Percentiles rank a stretch among this genome's conserved stretches.
phyloP scores from a whole-genome alignment of 257 asterid species.

The Cruciata laevipes region DNA sequence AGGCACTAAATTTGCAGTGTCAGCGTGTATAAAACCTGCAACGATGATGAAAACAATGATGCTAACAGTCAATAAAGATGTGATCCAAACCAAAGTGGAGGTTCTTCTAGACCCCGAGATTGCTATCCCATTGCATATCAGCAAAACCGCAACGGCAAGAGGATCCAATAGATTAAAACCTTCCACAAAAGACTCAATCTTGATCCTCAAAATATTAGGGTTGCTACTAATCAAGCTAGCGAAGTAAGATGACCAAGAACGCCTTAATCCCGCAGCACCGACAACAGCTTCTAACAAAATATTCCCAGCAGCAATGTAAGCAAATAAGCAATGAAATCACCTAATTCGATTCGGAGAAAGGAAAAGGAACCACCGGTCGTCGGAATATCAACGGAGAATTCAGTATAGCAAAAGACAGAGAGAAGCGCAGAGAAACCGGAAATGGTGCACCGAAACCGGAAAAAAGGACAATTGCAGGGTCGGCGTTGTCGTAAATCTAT shows the following conservation, averaged over 20 bases:
- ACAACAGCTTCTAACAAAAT: constrained; percentile 76
- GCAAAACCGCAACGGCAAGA: constrained; percentile 52
- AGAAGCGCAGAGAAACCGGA: constrained; percentile 85
- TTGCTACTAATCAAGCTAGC: constrained; percentile 51
- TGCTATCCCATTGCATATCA: constrained; percentile 61
- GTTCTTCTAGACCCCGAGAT: constrained; percentile 65
- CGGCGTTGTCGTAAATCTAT: constrained; percentile 59
- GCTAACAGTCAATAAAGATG: constrained; percentile 43
- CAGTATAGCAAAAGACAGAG: constrained; percentile 86
- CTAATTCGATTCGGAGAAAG: constrained; percentile 74
- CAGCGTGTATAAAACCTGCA: constrained; percentile 65
- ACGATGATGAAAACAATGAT: constrained; percentile 66
- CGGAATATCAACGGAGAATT: constrained; percentile 85
- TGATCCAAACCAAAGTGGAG: constrained; percentile 58
- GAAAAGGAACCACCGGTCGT: constrained; percentile 94
- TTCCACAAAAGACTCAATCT: constrained; percentile 45
- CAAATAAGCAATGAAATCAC: constrained; percentile 88
- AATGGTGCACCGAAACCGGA: constrained; percentile 52
- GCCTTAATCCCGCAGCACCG: constrained; percentile 93
- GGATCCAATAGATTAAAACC: constrained; percentile 89
- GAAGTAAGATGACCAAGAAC: constrained; percentile 86
- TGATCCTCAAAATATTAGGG: constrained; percentile 57
- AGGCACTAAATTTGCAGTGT: constrained; percentile 53
- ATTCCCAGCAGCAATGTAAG: constrained; percentile 87
- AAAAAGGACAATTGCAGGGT: constrained; percentile 81